Base-by-base conservation (phyloP, 2,329 filamentous ascomycete species). In the Teratosphaeria viscida region DNA sequence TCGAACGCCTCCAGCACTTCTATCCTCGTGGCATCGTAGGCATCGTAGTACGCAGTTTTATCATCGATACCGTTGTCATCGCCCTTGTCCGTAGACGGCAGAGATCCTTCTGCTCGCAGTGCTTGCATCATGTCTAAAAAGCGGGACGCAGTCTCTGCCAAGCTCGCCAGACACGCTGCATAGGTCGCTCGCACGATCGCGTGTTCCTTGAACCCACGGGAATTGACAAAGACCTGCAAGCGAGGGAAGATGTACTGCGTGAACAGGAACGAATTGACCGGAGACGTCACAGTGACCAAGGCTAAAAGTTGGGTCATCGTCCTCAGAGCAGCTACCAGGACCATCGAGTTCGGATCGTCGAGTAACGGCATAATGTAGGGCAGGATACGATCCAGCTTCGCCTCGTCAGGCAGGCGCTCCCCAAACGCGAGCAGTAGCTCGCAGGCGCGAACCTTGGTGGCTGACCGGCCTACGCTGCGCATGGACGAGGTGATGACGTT, bases 121-220 rank as follows among this genome's bases (percentile, higher is more conserved):
- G 91, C 90, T 64, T 94, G 90, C 19, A 95, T 89, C 82, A 96
- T 89, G 64, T 96, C 91, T 5, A 97, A 79, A 66, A 96, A 96
- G 27, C 85, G 83, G 29, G 87, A 85, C 0, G 94, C 92, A 3
- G 90, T 94, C 16, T 87, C 87, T 5, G 94, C 92, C 47, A 99
- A 80, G 54, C 88, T 94, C 2, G 92, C 91, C 27, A 99, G 81
- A 69, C 91, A 96, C 4, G 92, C 90, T 10, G 94, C 94, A 74
- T 97, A 97, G 0, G 92, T 94, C 55, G 91, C 90, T 60, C 94
- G 84, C 12, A 96, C 87, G 23, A 95, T 74, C 0, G 89, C 76
- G 58, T 82, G 80, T 35, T 68, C 65, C 34, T 67, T 67, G 54
- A 77, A 77, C 52, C 77, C 77, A 6, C 78, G 74, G 23, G 73